Evolutionary conservation across 495 filamentous ascomycete genomes (phyloP), one percentile per base, ranked within the genome.

Genomic region (Penicillium lividum): DNA sequence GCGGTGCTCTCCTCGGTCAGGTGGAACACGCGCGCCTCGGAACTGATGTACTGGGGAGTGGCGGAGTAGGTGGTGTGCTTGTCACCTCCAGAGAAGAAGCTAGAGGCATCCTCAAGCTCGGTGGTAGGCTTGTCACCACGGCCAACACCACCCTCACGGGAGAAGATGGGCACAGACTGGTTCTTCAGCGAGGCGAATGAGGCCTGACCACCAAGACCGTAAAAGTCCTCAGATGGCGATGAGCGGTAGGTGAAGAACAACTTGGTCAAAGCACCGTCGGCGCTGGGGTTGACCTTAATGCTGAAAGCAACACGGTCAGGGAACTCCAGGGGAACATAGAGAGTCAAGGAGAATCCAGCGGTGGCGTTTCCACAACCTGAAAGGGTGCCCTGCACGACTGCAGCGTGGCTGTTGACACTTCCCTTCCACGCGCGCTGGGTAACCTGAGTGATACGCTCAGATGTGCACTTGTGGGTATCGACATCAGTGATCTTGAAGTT

Each of bases 101-200:
- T 66, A 15, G 60, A 46, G n/a, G 56, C 44, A n/a, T 40, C 60
- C 33, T 68, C 60, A 2, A 68, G 56, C 3, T 33, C 16, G 7
- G 63, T 66, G 6, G 63, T 64, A 4, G 65, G 68, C 58, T 70
- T 56, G 16, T 70, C 68, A 5, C 68, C 68, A 31, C 68, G 65
- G 25, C 68, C 65, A 22, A 70, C 68, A 28, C 68, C 68, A 42
- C 65, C 62, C 38, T 70, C 67, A 7, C 67, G 59, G 0, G 65
- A 68, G 50, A 70, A 70, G 30, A 70, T 66, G 1, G 68, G 65
- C 13, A 68, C 61, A 0, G 68, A 59, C 30, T 66, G 65, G 42
- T 68, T 70, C 34, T 70, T 70, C 57, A 70, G 50, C 0, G 68
- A 70, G 0, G 68, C 65, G 25, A 68, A 70, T 15, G 68, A 70